Evolutionary conservation across 2,329 filamentous ascomycete genomes (phyloP), one percentile per base, ranked within the genome.

Genomic region (Diaporthe destruens): DNA sequence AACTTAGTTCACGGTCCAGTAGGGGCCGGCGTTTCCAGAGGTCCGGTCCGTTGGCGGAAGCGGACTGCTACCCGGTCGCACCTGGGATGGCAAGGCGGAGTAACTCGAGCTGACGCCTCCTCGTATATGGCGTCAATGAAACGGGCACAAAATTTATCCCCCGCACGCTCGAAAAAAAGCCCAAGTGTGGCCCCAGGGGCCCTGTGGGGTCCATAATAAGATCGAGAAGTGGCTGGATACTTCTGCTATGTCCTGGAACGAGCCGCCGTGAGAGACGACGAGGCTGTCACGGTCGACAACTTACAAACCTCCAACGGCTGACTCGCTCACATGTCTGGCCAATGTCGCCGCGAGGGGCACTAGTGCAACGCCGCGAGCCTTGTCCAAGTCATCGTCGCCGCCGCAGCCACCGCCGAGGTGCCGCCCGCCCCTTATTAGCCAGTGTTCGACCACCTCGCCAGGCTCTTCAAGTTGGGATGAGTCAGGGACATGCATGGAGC

Each of bases 401-500:
- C 39, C 20, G 23, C 56, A 36, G 34, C 34, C 34, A 9, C 34
- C 34, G 9, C 34, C 34, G 2, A 29, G 29, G 29, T 29, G 25
- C 56, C n/a, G 56, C 56, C 56, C 42, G 34, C 36, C 7, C 56
- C n/a, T 42, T n/a, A 49, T 49, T 49, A 49, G 44, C 44, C 44
- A 16, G 57, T 20, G 39, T 49, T 47, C 23, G 57, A 39, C 36
- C 36, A 34, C 25, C 39, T 63, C 57, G 25, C 20, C 6, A 20
- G 42, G 29, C 9, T 14, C n/a, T 39, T n/a, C n/a, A n/a, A n/a
- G n/a, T n/a, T 61, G 57, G 36, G 49, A 63, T 49, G 57, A 63
- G 57, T 63, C 57, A 63, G 57, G 56, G 42, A 49, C 57, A 63
- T 63, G 57, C 57, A 63, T 63, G 57, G 57, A 63, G 57, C 57